phyloP scores from a whole-genome alignment of 2,329 filamentous ascomycete species.

The Metarhizium robertsii region DNA sequence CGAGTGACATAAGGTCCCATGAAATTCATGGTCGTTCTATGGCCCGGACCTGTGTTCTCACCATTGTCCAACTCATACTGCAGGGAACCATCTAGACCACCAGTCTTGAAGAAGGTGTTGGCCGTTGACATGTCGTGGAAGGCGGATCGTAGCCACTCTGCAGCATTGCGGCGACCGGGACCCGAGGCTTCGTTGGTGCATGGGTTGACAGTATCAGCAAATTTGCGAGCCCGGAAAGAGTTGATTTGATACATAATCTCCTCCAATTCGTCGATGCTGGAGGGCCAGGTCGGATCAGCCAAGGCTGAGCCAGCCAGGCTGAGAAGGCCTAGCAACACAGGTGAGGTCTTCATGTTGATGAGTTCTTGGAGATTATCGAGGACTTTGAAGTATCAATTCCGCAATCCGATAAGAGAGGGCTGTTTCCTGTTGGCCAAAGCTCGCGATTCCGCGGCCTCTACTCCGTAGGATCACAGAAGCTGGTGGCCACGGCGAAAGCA shows the following conservation, averaged over 20 bases:
- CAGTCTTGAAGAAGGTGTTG: slow-evolving; percentile 35
- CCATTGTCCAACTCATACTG: slow-evolving; percentile 46
- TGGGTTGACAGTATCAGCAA: slow-evolving; percentile 47
- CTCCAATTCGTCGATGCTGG: slow-evolving; percentile 50
- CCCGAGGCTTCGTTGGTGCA: slow-evolving; percentile 44
- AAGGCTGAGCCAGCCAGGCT: slow-evolving; percentile 22
- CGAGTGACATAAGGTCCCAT: slow-evolving; percentile 44
- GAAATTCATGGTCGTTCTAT: slow-evolving; percentile 42
- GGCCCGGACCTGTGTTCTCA: slow-evolving; percentile 49
- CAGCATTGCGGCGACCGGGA: slow-evolving; percentile 46
- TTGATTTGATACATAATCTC: slow-evolving; percentile 53
- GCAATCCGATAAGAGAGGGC: not conserved
- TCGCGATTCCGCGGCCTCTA: not conserved
- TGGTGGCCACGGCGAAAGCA: not conserved
- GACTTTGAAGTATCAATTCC: not conserved
- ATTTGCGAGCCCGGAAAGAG: slow-evolving; percentile 44
- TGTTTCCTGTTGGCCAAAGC: not conserved
- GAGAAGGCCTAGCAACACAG: slow-evolving; percentile 24
- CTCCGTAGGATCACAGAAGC: not conserved
- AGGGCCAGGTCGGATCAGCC: slow-evolving; percentile 52
- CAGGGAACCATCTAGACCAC: slow-evolving; percentile 51
- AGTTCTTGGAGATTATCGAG: not conserved
- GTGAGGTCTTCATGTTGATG: slow-evolving; percentile 12
- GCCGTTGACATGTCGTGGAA: slow-evolving; percentile 55
- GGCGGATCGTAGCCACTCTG: slow-evolving; percentile 51